A percentile compares a stretch with the other conserved stretches of the same genome.
Evolutionary conservation across 192 early-diverging fungal genomes (phyloP).

Genomic region (Rhizophlyctis rosea): DNA sequence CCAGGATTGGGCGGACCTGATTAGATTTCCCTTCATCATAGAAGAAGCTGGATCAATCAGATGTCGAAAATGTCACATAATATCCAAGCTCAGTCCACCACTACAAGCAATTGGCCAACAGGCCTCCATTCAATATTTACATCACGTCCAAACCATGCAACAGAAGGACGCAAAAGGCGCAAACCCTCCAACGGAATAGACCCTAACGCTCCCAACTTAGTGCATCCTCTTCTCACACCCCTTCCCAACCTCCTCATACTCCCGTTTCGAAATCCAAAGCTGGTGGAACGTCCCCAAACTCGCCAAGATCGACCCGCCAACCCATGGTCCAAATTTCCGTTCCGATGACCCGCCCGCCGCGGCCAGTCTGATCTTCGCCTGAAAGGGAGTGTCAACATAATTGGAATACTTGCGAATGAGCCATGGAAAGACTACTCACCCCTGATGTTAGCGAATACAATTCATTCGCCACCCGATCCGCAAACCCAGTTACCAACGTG

Average conservation of each 20-base stretch:
- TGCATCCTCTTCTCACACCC: slow-evolving; percentile 75
- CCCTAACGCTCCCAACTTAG: no score
- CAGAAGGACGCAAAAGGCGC: no score
- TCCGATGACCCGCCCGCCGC: slow-evolving; percentile 75
- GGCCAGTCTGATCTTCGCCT: slow-evolving; percentile 80
- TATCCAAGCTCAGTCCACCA: no score
- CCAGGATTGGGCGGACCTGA: no score
- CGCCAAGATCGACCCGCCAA: slow-evolving; percentile 93
- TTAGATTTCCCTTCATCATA: no score
- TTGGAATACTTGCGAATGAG: neutral
- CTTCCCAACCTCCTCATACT: slow-evolving; percentile 84
- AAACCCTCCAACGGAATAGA: no score
- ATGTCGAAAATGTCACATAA: no score
- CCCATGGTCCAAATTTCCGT: slow-evolving; percentile 91
- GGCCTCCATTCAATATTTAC: no score
- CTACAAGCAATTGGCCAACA: no score
- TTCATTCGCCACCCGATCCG: slow-evolving; percentile 75
- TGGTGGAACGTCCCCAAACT: slow-evolving; percentile 97
- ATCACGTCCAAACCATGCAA: no score
- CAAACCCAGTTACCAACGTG: slow-evolving; percentile 80
- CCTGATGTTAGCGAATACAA: slow-evolving; percentile 61
- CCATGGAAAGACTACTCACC: slow-evolving; percentile 47
- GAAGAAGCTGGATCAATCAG: no score
- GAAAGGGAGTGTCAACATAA: neutral
- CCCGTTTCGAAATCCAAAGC: slow-evolving; percentile 94